Percentiles rank a stretch among this genome's conserved stretches.
Conservation (phyloP, 805 yeast species). For the Candida chauliodis region DNA sequence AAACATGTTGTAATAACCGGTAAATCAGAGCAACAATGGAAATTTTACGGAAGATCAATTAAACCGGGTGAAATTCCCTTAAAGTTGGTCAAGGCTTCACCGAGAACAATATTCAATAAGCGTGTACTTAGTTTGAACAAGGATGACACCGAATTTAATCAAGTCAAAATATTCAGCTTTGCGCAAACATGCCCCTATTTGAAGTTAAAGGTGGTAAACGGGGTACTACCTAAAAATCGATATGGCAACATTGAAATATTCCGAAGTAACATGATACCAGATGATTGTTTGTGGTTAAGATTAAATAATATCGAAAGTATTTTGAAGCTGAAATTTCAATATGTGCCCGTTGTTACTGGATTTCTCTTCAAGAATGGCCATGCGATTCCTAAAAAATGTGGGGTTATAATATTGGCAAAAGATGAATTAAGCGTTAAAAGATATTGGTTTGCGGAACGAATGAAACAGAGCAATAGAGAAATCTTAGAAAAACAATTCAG, state of each 20-base stretch:
- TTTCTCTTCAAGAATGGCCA: constrained; percentile 23
- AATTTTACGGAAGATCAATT: constrained; percentile 29
- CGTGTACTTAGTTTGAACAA: constrained; percentile 18
- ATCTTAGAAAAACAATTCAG: constrained; percentile 11
- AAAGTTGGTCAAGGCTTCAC: constrained; percentile 16
- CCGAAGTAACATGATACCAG: constrained; percentile 27
- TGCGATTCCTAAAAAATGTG: constrained; percentile 26
- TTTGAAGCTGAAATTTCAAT: constrained; percentile 15
- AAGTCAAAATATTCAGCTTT: constrained; percentile 22
- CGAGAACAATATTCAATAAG: constrained; percentile 21
- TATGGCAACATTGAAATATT: constrained; percentile 32
- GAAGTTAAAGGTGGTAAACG: constrained; percentile 9
- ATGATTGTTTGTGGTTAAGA: constrained; percentile 25
- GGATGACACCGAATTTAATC: constrained; percentile 16
- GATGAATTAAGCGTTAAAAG: constrained; percentile 17
- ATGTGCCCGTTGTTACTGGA: constrained; percentile 30
- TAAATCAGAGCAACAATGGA: constrained; percentile 33
- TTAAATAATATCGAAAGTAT: constrained; percentile 19
- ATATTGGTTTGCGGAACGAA: constrained; percentile 24
- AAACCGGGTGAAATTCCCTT: constrained; percentile 17
- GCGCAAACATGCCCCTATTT: constrained; percentile 27
- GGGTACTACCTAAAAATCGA: constrained; percentile 22
- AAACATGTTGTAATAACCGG: constrained; percentile 20
- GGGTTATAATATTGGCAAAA: constrained; percentile 22
- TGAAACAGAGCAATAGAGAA: constrained; percentile 6